Base-by-base conservation (phyloP, 768 basidiomycete genomes). In the Suillus subluteus region DNA sequence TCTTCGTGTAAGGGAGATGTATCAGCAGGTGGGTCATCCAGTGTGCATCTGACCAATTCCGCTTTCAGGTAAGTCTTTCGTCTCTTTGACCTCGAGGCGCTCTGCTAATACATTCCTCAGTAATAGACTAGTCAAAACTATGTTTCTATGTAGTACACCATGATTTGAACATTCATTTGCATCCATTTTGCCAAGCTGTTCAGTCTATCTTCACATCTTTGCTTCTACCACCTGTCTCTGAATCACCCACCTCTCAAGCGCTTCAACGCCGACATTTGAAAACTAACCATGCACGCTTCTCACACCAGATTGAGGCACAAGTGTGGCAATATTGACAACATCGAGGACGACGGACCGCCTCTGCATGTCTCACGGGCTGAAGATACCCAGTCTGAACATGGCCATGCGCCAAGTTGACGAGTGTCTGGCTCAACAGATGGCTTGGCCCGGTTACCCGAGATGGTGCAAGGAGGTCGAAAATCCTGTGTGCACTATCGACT, bases 301-400 rank as follows among this genome's bases (percentile, higher is more conserved):
- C 79, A 80, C 67, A 72, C 72, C 70, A 82, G 80, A 69, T 79
- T 81, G 72, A 83, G 86, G 73, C 81, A 85, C 71, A 83, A 84
- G 74, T 84, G 85, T 75, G 79, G 78, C 64, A 82, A 81, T 76
- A 86, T 83, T 73, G 83, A 79, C 68, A 78, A 77, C 68, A 83
- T 84, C 71, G 82, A 84, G 70, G 85, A 87, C 68, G 83, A 84
- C 69, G 83, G 84, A 50, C 69, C 68, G 38, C 58, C 61, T 58
- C 70, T 72, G 71, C 77, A 79, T 67, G 81, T 80, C 76, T 78
- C 82, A 73, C 85, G 82, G 76, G 75, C 71, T 69, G 87, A 87
- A 67, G 87, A 88, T 69, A 73, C 79, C 65, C 82, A 80, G 77
- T 74, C 83, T 72, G 85, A 88, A 67, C 26, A 26, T 2, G 26